Conservation (phyloP, 805 yeast genomes). For the Ogataea thermomethanolica region DNA sequence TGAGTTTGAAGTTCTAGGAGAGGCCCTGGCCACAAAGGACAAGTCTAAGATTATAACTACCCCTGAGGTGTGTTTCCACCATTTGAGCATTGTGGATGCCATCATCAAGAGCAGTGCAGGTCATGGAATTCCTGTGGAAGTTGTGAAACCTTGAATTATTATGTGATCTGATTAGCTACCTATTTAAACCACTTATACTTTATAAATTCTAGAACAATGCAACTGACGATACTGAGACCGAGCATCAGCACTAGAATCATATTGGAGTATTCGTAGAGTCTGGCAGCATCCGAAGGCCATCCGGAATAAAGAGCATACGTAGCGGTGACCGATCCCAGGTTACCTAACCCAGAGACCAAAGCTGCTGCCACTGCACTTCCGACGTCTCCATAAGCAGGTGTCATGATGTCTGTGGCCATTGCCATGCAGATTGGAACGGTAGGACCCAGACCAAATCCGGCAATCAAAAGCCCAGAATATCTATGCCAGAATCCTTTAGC, state of each 20-base stretch:
- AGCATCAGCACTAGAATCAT: constrained; percentile 80
- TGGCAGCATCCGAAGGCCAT: constrained; percentile 73
- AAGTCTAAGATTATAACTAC: constrained; percentile 31
- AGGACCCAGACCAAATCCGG: constrained; percentile 87
- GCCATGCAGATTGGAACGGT: constrained; percentile 89
- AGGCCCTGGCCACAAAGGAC: constrained; percentile 28
- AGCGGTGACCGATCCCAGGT: constrained; percentile 79
- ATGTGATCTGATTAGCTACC: too few species aligned
- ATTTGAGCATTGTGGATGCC: constrained; percentile 86
- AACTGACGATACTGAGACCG: constrained; percentile 65
- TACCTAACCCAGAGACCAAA: constrained; percentile 80
- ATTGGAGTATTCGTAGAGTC: constrained; percentile 65
- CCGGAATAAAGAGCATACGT: constrained; percentile 84
- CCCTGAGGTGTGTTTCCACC: constrained; percentile 88
- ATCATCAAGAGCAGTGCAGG: constrained; percentile 65
- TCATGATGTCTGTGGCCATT: constrained; percentile 73
- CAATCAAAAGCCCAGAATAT: constrained; percentile 76
- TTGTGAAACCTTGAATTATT: constrained; percentile 25
- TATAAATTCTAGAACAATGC: constrained; percentile 33
- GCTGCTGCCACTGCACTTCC: constrained; percentile 85
- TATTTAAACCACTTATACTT: constrained; percentile 4
- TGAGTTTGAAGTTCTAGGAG: constrained; percentile 49
- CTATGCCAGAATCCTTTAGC: constrained; percentile 72
- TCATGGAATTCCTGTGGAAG: constrained; percentile 37
- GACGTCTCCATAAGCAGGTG: constrained; percentile 69